A percentile compares a stretch with the other conserved stretches of the same genome.
phyloP scores from a whole-genome alignment of 345 rosid species.

The Pelargonium nanum region DNA sequence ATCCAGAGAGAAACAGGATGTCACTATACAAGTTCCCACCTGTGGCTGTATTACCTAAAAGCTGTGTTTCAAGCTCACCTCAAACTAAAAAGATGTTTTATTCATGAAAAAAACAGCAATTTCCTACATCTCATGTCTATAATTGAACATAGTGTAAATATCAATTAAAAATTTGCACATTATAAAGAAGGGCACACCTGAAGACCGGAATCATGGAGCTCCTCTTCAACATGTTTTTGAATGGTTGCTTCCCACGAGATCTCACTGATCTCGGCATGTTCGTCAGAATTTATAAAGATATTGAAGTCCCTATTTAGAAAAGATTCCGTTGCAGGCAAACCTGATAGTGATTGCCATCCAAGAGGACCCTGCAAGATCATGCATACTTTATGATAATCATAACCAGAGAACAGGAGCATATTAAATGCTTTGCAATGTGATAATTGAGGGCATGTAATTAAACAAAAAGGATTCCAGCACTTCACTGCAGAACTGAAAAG shows the following conservation, averaged over 20 bases:
- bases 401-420: not conserved
- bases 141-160: not conserved
- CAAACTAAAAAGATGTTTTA: too few relatives aligned
- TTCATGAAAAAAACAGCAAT: too few relatives aligned
- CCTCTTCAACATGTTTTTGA: constrained; percentile 82
- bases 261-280: constrained; percentile 55
- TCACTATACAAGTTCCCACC: too few relatives aligned
- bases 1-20: too few relatives aligned
- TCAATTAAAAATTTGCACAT: not conserved
- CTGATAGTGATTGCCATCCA: constrained; percentile 80
- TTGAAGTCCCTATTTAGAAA: constrained; percentile 54
- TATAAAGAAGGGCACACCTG: constrained; percentile 33
- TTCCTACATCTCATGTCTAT: not conserved
- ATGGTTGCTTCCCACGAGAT: constrained; percentile 90
- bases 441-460: not conserved
- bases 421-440: not conserved
- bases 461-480: constrained; percentile 1
- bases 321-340: constrained; percentile 62
- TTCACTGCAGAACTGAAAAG: constrained; percentile 7
- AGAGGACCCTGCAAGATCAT: constrained; percentile 70
- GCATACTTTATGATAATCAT: not conserved
- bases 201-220: constrained; percentile 63
- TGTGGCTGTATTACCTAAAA: too few relatives aligned
- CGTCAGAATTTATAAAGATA: constrained; percentile 50
- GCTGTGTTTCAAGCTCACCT: too few relatives aligned